Evolutionary conservation across 2,329 filamentous ascomycete species (phyloP).

Genomic region (Calonectria hawksworthii): DNA sequence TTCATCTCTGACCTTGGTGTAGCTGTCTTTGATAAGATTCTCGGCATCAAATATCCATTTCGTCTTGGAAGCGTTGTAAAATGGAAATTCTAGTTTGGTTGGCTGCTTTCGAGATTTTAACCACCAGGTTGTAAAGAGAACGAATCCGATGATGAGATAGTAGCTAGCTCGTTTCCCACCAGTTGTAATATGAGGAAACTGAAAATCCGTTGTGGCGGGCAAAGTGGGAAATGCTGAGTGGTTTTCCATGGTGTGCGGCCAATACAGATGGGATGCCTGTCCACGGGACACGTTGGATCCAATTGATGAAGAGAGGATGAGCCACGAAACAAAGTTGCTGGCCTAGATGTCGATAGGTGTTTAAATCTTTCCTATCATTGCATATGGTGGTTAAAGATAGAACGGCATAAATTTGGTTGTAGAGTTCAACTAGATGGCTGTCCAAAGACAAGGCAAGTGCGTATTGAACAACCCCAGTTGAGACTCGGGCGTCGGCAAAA

Average conservation of each 20-base stretch:
- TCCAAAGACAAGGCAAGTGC: neutral
- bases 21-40: conserved; percentile 62
- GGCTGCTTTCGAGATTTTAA: conserved; percentile 51
- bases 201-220: conserved; percentile 29
- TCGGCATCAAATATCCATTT: conserved; percentile 68
- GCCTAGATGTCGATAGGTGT: neutral
- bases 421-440: neutral
- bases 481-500: conserved; percentile 12
- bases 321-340: neutral
- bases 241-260: conserved; percentile 21
- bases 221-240: conserved; percentile 16
- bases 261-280: neutral
- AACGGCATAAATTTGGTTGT: conserved; percentile 1
- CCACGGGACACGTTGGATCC: neutral
- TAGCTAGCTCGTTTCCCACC: conserved; percentile 54
- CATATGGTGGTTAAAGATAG: neutral
- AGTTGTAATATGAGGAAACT: conserved; percentile 39
- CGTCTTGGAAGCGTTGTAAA: conserved; percentile 62
- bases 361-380: neutral
- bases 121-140: conserved; percentile 56
- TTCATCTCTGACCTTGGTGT: conserved; percentile 56
- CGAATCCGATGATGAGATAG: conserved; percentile 55
- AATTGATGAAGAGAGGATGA: neutral
- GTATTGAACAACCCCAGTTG: neutral
- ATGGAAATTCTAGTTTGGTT: conserved; percentile 55